phyloP scores from a whole-genome alignment of 495 filamentous ascomycete genomes.

The Penicillium desertorum region DNA sequence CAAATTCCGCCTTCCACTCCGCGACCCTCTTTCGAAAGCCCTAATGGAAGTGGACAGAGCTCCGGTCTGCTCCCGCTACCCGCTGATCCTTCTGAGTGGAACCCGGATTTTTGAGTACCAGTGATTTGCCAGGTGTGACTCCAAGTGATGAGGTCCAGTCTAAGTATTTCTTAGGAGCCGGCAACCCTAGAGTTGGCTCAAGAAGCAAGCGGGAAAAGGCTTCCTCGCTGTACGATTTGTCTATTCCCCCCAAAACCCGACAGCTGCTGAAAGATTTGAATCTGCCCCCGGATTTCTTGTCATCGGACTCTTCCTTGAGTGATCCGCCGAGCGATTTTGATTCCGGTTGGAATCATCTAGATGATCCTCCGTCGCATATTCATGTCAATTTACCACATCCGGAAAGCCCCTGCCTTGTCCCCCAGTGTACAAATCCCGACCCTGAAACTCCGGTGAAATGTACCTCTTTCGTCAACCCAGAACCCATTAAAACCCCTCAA shows the following conservation, averaged over 20 bases:
- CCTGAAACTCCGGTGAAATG: slow-evolving; percentile 15
- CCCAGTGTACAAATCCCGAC: not conserved
- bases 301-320: slow-evolving; percentile 36
- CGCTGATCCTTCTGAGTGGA: slow-evolving; percentile 23
- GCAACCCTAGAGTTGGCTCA: not conserved
- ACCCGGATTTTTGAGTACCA: slow-evolving; percentile 44
- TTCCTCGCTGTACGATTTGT: not conserved
- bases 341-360: slow-evolving; percentile 12
- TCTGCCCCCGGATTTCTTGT: slow-evolving; percentile 26
- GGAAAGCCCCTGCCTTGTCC: not conserved
- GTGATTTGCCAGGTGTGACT: slow-evolving; percentile 41
- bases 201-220: not conserved
- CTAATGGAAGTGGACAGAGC: not conserved
- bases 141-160: slow-evolving; percentile 46
- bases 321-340: slow-evolving; percentile 35
- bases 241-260: slow-evolving; percentile 19
- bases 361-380: not conserved
- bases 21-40: not conserved
- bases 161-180: slow-evolving; percentile 33
- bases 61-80: slow-evolving; percentile 8
- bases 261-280: slow-evolving; percentile 16
- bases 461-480: not conserved
- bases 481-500: slow-evolving; percentile 19
- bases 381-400: not conserved
- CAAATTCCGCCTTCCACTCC: not conserved